Base-by-base conservation (phyloP, 2,329 filamentous ascomycete genomes). In the Shiraia bambusicola region DNA sequence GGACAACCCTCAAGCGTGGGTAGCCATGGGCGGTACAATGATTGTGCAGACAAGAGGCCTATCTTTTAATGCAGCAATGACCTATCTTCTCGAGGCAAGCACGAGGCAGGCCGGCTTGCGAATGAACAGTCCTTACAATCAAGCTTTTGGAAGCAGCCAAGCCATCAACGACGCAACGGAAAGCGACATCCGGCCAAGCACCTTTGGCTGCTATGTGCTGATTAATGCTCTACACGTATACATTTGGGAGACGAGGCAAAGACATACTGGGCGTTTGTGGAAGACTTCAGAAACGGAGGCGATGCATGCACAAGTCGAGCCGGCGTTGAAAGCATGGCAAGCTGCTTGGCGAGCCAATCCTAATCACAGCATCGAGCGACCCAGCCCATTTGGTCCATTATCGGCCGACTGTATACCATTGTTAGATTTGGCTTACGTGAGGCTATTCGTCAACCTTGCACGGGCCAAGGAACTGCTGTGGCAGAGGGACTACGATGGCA, bases 151-250 rank as follows among this genome's bases (percentile, higher is more conserved):
- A 22, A 71, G 73, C n/a, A 66, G 65, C 26, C 58, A 70, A 22
- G 69, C 72, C 25, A 46, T 72, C 7, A 72, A 75, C 30, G 79
- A 83, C 7, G 59, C 78, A 1, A 71, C 78, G 1, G 74, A 79
- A 50, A 82, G 76, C 38, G 83, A 88, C 25, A 75, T 93, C 34
- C 82, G 81, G 52, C 89, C 90, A 0, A 96, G 92, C 70, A 91
- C 90, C 0, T 95, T 95, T 65, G 93, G 92, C 7, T 95, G 90
- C 64, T 76, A 96, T 22, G 80, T 96, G 5, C 73, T 98, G 49
- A 96, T 97, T 65, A 92, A 95, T 63, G 91, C 93, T 3, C 76
- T 97, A 16, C 93, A 97, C 71, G 96, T 96, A 57, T 96, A 95
- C 68, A 96, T 97, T 31, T 97, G 93, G 93, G 92, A 97, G 70